Percentiles rank a stretch among this genome's conserved stretches.
Evolutionary conservation across 2,329 filamentous ascomycete species (phyloP).

Genomic region (Keithomyces neogunnii): DNA sequence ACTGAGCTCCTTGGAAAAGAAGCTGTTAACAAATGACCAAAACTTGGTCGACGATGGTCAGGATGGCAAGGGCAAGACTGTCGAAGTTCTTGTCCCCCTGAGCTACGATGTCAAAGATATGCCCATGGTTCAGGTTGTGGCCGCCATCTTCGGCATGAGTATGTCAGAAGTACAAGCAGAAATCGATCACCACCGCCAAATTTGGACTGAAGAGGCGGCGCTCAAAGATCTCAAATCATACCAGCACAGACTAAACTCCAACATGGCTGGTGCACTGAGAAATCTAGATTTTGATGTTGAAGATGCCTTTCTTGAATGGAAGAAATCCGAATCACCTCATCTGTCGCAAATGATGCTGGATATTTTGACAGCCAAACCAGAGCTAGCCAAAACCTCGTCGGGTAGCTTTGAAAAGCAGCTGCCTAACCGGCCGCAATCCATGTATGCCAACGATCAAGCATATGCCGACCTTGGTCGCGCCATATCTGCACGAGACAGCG

Average conservation of each 20-base stretch:
- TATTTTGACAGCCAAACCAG: slow-evolving; percentile 77
- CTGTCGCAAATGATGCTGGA: slow-evolving; percentile 90
- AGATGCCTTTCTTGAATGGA: slow-evolving; percentile 84
- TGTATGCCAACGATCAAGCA: slow-evolving; percentile 38
- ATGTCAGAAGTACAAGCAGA: slow-evolving; percentile 77
- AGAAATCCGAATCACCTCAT: slow-evolving; percentile 77
- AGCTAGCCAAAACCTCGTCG: slow-evolving; percentile 69
- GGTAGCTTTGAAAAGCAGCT: slow-evolving; percentile 49
- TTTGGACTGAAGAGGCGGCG: slow-evolving; percentile 89
- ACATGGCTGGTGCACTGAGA: slow-evolving; percentile 67
- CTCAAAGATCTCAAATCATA: slow-evolving; percentile 89
- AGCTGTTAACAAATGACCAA: slow-evolving; percentile 88
- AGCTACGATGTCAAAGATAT: slow-evolving; percentile 96
- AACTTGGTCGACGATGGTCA: slow-evolving; percentile 48
- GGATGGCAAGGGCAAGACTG: slow-evolving; percentile 37
- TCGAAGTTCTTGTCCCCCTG: slow-evolving; percentile 75
- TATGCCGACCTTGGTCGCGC: slow-evolving; percentile 45
- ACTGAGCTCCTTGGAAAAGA: slow-evolving; percentile 78
- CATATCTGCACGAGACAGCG: slow-evolving; percentile 37
- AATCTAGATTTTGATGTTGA: slow-evolving; percentile 85
- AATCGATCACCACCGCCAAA: slow-evolving; percentile 69
- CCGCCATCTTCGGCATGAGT: slow-evolving; percentile 74
- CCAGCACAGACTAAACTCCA: slow-evolving; percentile 77
- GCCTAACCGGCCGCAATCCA: slow-evolving; percentile 38
- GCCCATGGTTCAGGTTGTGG: slow-evolving; percentile 82